Percentiles rank a stretch among this genome's conserved stretches.
phyloP scores from a whole-genome alignment of 2,329 filamentous ascomycete genomes.

The Cladosporium sp. region DNA sequence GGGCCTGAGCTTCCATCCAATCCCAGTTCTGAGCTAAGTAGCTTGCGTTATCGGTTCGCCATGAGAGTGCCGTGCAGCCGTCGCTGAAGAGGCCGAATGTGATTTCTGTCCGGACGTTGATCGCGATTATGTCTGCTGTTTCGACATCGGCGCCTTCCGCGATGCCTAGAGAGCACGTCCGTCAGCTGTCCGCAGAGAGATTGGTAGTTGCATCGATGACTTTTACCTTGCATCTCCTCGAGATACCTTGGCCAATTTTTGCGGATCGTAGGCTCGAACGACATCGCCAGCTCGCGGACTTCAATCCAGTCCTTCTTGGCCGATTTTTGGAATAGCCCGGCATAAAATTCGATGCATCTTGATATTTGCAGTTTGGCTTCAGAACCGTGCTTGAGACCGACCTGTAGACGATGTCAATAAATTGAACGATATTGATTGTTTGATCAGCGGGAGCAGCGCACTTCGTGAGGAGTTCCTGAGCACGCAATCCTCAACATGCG shows the following conservation, averaged over 20 bases:
- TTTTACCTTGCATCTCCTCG: slow-evolving; percentile 43
- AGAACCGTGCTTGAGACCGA: slow-evolving; percentile 50
- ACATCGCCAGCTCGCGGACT: slow-evolving; percentile 47
- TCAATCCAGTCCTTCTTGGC: slow-evolving; percentile 49
- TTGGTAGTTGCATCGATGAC: background rate
- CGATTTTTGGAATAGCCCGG: slow-evolving; percentile 48
- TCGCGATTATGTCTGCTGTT: slow-evolving; percentile 56
- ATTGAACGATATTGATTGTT: background rate
- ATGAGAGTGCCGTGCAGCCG: slow-evolving; percentile 57
- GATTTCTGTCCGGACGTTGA: slow-evolving; percentile 61
- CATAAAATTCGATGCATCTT: slow-evolving; percentile 50
- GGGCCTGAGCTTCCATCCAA: slow-evolving; percentile 54
- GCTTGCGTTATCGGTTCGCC: slow-evolving; percentile 39
- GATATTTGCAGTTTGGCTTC: slow-evolving; percentile 42
- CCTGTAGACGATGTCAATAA: slow-evolving; percentile 37
- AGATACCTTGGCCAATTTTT: slow-evolving; percentile 45
- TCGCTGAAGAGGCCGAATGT: slow-evolving; percentile 59
- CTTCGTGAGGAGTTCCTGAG: slow-evolving; percentile 46
- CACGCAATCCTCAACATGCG: slow-evolving; percentile 42
- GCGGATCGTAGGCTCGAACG: slow-evolving; percentile 49
- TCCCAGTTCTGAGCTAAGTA: slow-evolving; percentile 63
- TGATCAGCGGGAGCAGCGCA: slow-evolving; percentile 20
- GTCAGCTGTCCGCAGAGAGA: background rate
- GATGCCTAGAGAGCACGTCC: slow-evolving; percentile 44
- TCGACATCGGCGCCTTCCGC: slow-evolving; percentile 51